Conservation (phyloP, 441 rosid species). For the Brassica hybrid region DNA sequence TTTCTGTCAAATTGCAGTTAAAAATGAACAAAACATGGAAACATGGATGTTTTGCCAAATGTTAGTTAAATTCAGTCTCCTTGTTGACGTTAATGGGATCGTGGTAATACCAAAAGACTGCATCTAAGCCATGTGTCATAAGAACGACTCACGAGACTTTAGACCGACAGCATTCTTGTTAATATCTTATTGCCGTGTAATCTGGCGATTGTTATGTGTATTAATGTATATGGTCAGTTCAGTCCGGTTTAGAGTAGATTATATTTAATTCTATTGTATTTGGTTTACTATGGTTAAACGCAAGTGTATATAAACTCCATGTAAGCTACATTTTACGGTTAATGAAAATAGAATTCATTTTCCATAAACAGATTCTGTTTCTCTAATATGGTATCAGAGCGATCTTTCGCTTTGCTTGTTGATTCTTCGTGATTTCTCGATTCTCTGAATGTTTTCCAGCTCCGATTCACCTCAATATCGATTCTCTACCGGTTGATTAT, state of each 20-base stretch:
- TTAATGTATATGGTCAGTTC: neutral
- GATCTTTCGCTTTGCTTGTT: neutral
- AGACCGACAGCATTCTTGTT: conserved; percentile 38
- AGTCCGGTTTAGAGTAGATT: neutral
- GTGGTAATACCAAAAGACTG: conserved; percentile 21
- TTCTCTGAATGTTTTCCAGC: neutral
- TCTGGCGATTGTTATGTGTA: conserved; percentile 23
- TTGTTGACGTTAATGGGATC: conserved; percentile 9
- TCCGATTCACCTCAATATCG: neutral
- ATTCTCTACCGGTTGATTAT: neutral
- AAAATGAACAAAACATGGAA: neutral
- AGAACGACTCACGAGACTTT: conserved; percentile 22
- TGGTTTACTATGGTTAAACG: neutral
- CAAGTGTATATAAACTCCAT: neutral
- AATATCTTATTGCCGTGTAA: conserved; percentile 30
- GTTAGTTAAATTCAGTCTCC: neutral
- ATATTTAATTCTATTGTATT: too few relatives aligned
- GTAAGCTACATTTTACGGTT: neutral
- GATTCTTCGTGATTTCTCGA: neutral
- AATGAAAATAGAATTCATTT: neutral
- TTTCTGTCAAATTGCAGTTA: conserved; percentile 12
- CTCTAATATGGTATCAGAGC: neutral
- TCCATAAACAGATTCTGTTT: neutral
- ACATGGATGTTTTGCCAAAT: too few relatives aligned
- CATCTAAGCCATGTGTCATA: conserved; percentile 25